Base-by-base conservation (phyloP, 148 eudicot genomes). In the Mesembryanthemum crystallinum region DNA sequence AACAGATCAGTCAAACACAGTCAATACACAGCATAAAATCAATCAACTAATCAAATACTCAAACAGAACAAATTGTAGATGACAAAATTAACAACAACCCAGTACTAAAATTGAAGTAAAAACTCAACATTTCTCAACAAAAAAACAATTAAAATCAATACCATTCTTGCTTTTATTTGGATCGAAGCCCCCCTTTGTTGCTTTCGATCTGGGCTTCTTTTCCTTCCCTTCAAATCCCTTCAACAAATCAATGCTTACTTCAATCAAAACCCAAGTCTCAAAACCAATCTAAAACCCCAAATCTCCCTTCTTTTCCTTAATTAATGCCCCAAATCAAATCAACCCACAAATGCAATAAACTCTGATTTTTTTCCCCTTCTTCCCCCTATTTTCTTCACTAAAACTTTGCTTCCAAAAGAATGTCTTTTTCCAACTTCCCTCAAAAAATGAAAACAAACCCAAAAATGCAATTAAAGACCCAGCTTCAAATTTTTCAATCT, bases 141-240 rank as follows among this genome's bases (percentile, higher is more conserved):
- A 72, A n/a, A 76, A 43, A 49, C 58, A 10, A 61, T 23, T 54
- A 65, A 54, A 70, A 65, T 18, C 3, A 69, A 24, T 87, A 89
- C 92, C 92, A 89, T 89, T 47, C 57, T 55, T 54, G 80, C 82
- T 80, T 75, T 49, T 42, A 77, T 78, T 78, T 76, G 78, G 86
- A 89, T 85, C 92, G 71, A 84, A 82, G 76, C 69, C 70, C 78
- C 77, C 69, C 67, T 18, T 72, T 76, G 76, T 73, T 23, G 49
- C 76, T 81, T 23, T 73, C 68, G 80, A 77, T 77, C 79, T 73
- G 77, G 67, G 28, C 4, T 70, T 14, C 61, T 14, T 39, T 57
- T 23, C 17, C 24, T 6, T 51, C 64, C 58, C 71, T 71, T 49
- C 45, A 23, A 45, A 4, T 51, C 64, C 58, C 71, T 71, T 49